phyloP scores from a whole-genome alignment of 495 filamentous ascomycete species.

The Aspergillus leporis region DNA sequence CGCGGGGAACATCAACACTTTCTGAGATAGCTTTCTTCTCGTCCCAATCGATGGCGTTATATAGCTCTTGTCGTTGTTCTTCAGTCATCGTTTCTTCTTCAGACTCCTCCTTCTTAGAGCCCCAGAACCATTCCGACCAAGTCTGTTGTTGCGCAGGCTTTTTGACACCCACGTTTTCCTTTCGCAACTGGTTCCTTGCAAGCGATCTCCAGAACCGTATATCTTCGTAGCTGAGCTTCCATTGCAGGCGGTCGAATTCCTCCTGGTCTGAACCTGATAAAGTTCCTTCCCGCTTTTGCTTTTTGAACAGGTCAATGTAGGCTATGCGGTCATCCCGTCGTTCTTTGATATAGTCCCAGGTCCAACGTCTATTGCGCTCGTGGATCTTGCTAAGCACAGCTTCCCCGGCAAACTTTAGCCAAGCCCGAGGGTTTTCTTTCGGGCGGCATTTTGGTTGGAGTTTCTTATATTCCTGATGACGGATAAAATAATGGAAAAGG shows the following conservation, averaged over 20 bases:
- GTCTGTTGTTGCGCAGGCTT: conserved; percentile 65
- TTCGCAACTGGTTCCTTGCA: conserved; percentile 89
- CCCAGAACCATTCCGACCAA: conserved; percentile 90
- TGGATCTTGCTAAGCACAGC: conserved; percentile 92
- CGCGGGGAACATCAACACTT: conserved; percentile 82
- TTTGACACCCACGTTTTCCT: conserved; percentile 85
- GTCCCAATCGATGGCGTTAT: conserved; percentile 96
- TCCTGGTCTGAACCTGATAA: conserved; percentile 66
- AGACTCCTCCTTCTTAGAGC: conserved; percentile 67
- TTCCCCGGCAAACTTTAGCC: conserved; percentile 86
- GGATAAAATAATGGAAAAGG: conserved; percentile 96
- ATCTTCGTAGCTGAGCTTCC: conserved; percentile 91
- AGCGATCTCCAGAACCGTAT: conserved; percentile 94
- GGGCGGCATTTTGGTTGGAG: conserved; percentile 81
- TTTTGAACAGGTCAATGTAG: conserved; percentile 95
- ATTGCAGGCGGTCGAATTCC: conserved; percentile 74
- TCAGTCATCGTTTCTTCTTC: conserved; percentile 85
- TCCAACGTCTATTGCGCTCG: conserved; percentile 84
- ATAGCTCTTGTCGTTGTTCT: conserved; percentile 92
- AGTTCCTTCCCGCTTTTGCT: conserved; percentile 76
- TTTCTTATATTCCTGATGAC: conserved; percentile 96
- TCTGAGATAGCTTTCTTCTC: conserved; percentile 89
- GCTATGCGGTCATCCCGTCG: conserved; percentile 83
- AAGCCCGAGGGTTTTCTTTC: conserved; percentile 88
- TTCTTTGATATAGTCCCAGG: conserved; percentile 92